phyloP scores from a whole-genome alignment of 2,329 filamentous ascomycete genomes.

The Paracorniculantispora psalliotae region DNA sequence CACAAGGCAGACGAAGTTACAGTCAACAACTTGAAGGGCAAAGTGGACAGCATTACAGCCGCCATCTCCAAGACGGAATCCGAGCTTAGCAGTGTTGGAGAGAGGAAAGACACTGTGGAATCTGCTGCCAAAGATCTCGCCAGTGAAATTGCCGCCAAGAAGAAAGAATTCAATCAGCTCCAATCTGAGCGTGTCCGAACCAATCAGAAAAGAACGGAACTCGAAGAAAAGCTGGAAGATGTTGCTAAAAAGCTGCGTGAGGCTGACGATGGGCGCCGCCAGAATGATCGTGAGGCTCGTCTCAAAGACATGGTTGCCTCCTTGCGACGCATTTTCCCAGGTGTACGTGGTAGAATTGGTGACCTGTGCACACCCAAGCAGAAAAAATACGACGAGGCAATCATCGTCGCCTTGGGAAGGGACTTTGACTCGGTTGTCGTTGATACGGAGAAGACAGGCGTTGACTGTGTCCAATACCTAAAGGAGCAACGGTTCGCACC shows the following conservation, averaged over 20 bases:
- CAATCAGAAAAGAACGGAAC: conserved; percentile 76
- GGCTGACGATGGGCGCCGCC: conserved; percentile 77
- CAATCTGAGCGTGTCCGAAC: conserved; percentile 79
- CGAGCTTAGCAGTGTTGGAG: conserved; percentile 64
- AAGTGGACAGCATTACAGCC: conserved; percentile 73
- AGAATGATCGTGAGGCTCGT: conserved; percentile 74
- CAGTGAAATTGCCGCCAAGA: conserved; percentile 78
- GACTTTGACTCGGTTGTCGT: conserved; percentile 95
- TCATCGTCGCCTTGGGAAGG: conserved; percentile 84
- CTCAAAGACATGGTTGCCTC: conserved; percentile 80
- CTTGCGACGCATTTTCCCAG: conserved; percentile 85
- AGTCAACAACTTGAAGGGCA: conserved; percentile 81
- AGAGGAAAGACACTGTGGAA: conserved; percentile 61
- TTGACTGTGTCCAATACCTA: conserved; percentile 90
- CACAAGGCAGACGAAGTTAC: conserved; percentile 89
- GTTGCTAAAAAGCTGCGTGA: conserved; percentile 76
- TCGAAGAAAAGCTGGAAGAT: conserved; percentile 86
- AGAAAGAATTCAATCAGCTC: conserved; percentile 81
- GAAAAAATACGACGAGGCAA: conserved; percentile 91
- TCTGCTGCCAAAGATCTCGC: conserved; percentile 61
- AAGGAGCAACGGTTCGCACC: conserved; percentile 83
- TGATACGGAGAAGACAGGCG: conserved; percentile 88
- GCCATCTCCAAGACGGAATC: conserved; percentile 68
- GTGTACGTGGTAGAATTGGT: conserved; percentile 83
- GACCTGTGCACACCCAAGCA: conserved; percentile 94